These are phyloP conservation scores for Leccinum rimulosum DNA, from an alignment of 768 basidiomycete species.

Conservation along the genomic window DNA sequence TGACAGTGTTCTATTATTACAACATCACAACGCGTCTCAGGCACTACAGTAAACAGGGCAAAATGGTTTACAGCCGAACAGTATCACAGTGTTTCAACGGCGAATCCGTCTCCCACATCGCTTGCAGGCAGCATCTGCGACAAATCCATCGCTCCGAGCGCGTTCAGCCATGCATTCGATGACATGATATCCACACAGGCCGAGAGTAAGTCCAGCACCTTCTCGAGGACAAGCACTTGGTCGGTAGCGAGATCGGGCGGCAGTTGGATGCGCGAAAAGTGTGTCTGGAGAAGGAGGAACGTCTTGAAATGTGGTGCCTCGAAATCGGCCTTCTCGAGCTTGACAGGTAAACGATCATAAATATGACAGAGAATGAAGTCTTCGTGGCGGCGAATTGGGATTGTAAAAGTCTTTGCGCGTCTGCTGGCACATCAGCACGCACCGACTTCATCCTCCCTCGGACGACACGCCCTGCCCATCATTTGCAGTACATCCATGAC, in stretches of 20 bases:
- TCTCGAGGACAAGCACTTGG: constrained; percentile 83
- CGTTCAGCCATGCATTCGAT: constrained; percentile 42
- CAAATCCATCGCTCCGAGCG: constrained; percentile 94
- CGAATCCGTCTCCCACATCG: constrained; percentile 96
- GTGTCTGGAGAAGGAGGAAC: constrained; percentile 93
- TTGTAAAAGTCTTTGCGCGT: constrained; percentile 99
- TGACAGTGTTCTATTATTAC: no score
- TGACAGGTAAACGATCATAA: constrained; percentile 96
- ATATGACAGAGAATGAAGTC: constrained; percentile 80
- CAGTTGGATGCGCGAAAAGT: constrained; percentile 90
- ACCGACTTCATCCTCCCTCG: constrained; percentile 88
- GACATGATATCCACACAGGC: constrained; percentile 99
- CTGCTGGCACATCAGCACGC: constrained; percentile 96
- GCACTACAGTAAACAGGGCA: no score
- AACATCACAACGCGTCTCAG: no score
- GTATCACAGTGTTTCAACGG: constrained; percentile 68
- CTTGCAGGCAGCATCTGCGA: constrained; percentile 98
- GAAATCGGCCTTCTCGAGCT: constrained; percentile 80
- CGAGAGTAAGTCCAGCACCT: constrained; percentile 85
- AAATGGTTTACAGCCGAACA: no score
- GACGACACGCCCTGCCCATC: constrained; percentile 98
- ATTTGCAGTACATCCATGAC: constrained; percentile 99
- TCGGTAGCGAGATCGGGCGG: constrained; percentile 94
- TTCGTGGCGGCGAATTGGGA: constrained; percentile 95
- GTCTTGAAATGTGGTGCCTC: constrained; percentile 98